Base-by-base conservation (phyloP, 805 yeast genomes). In the Candida coleopterorum region DNA sequence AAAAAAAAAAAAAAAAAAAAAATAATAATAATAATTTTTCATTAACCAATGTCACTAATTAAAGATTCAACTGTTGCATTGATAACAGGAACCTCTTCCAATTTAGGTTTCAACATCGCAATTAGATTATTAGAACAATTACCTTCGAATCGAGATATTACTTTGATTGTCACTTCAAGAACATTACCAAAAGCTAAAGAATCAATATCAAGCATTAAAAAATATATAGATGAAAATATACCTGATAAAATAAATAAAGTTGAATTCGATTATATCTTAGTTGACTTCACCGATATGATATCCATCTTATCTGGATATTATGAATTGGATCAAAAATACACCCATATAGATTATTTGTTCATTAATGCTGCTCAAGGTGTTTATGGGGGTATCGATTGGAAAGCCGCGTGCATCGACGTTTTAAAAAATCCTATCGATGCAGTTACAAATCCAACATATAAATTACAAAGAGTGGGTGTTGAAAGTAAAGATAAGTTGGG, bases 201-300 rank as follows among this genome's bases (percentile, higher is more conserved):
- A 44, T 81, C 81, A 16, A 85, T 90, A 34, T 69, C 66, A 18
- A 58, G 61, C 31, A 76, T 87, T 41, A 72, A 77, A 41, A 52
- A 59, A 6, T 72, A 69, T 53, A 52, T 56, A 22, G 45, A 46
- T 7, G 42, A 47, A 4, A 44, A 48, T 10, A 38, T 46, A 10
- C 52, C 56, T 0, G 53, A 56, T 25, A 69, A 86, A 31, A 55
- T 62, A 2, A 84, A 79, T 0, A 64, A 70, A 20, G 70, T 88
- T 5, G 94, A 86, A 52, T 90, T 81, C 52, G 98, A 93, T 60
- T 93, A 93, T 49, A 52, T 89, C 2, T 63, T 93, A 33, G 79
- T 93, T n/a, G 97, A 93, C 55, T 88, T 90, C 56, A 74, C 89
- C 9, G 77, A 85, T 50, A 87, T 89, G 96, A 81, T 86, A 8